A percentile compares a stretch with the other conserved stretches of the same genome.
These are phyloP conservation scores for Cyberlindnera subsufficiens DNA, from an alignment of 805 yeast species.

Conservation along the genomic window DNA sequence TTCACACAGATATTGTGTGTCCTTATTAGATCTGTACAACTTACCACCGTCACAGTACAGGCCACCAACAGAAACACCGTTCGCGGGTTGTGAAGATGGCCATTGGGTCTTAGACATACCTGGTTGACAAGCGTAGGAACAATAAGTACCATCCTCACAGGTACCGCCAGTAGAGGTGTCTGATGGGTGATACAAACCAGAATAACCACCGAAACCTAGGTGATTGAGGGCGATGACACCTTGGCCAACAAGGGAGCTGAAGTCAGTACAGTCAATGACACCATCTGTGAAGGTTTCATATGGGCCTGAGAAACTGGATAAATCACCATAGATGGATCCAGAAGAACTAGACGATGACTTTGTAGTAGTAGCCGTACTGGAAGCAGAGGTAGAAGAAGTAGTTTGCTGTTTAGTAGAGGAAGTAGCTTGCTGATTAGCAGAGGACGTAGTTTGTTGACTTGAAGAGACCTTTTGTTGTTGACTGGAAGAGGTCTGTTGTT, in stretches of 20 bases:
- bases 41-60: slow-evolving; percentile 76
- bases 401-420: slow-evolving; percentile 16
- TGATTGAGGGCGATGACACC: slow-evolving; percentile 75
- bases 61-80: slow-evolving; percentile 93
- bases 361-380: slow-evolving; percentile 21
- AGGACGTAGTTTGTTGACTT: slow-evolving; percentile 15
- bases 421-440: slow-evolving; percentile 17
- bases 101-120: slow-evolving; percentile 99
- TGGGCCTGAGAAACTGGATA: slow-evolving; percentile 53
- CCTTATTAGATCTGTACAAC: slow-evolving; percentile 72
- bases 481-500: slow-evolving; percentile 12
- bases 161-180: slow-evolving; percentile 54
- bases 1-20: slow-evolving; percentile 66
- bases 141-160: slow-evolving; percentile 87
- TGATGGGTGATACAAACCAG: slow-evolving; percentile 55
- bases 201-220: slow-evolving; percentile 78
- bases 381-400: slow-evolving; percentile 14
- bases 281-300: slow-evolving; percentile 64
- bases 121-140: slow-evolving; percentile 96
- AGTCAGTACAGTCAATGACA: slow-evolving; percentile 52
- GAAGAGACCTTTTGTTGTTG: no score
- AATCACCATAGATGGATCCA: slow-evolving; percentile 45
- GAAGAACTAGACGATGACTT: slow-evolving; percentile 20
- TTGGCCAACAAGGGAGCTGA: slow-evolving; percentile 61
- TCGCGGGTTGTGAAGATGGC: slow-evolving; percentile 82